Evolutionary conservation across 768 basidiomycete genomes (phyloP).

Genomic region (Psilocybe cubensis): DNA sequence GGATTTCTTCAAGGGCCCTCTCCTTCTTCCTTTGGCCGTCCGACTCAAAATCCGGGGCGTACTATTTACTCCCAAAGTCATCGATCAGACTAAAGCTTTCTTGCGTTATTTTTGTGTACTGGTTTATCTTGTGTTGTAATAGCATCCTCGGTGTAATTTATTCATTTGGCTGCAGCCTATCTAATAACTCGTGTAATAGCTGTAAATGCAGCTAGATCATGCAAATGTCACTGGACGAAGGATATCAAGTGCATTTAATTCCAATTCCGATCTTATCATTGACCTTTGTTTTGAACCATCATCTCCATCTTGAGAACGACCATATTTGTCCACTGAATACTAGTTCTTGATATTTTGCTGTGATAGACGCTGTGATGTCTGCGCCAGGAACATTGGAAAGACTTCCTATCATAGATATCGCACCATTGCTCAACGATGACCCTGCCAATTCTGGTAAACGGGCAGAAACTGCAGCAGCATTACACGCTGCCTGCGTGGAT

Average conservation of each 20-base stretch:
- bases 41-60: slow-evolving; percentile 55
- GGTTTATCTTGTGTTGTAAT: slow-evolving; percentile 5
- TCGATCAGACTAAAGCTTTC: slow-evolving; percentile 30
- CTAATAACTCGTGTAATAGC: too few species aligned
- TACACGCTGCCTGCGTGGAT: slow-evolving; percentile 76
- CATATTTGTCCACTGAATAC: too few species aligned
- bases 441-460: slow-evolving; percentile 39
- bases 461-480: slow-evolving; percentile 49
- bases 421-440: slow-evolving; percentile 57
- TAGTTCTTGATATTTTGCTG: not conserved
- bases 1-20: slow-evolving; percentile 50
- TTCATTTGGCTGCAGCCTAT: too few species aligned
- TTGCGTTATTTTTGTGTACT: slow-evolving; percentile 6
- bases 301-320: too few species aligned
- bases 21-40: slow-evolving; percentile 42
- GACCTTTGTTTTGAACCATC: not conserved
- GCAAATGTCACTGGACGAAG: too few species aligned
- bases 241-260: too few species aligned
- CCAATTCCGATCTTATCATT: too few species aligned
- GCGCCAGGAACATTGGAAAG: slow-evolving; percentile 13
- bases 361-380: slow-evolving; percentile 2
- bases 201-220: too few species aligned
- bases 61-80: slow-evolving; percentile 64
- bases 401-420: slow-evolving; percentile 76
- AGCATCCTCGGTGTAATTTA: not conserved